Evolutionary conservation across 2,329 filamentous ascomycete genomes (phyloP).

Genomic region (Karstenula rhodostoma): DNA sequence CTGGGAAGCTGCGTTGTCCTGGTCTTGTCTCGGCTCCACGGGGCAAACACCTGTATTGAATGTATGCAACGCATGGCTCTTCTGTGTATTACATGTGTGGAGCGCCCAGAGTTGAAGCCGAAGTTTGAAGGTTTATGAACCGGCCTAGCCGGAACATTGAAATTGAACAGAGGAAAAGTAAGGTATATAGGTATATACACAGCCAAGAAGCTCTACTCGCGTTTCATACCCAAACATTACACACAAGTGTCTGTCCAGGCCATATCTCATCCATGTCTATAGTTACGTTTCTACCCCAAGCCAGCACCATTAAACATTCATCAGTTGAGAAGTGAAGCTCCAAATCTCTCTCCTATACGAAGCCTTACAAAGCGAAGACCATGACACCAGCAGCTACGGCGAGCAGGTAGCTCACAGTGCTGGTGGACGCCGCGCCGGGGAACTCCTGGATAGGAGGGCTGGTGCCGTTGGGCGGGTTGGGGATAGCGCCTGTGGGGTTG

Average conservation of each 20-base stretch:
- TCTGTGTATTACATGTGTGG: neutral
- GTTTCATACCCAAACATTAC: constrained; percentile 10
- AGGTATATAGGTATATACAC: constrained; percentile 14
- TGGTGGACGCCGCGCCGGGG: constrained; percentile 36
- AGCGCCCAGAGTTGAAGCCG: constrained; percentile 2
- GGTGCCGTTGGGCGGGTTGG: constrained; percentile 32
- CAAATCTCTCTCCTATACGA: neutral
- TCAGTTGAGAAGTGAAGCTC: neutral
- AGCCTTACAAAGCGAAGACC: constrained; percentile 36
- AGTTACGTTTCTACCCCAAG: neutral
- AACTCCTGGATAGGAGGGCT: constrained; percentile 32
- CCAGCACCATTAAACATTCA: constrained; percentile 13
- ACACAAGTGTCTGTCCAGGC: constrained; percentile 8
- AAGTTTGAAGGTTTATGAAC: neutral
- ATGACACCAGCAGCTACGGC: constrained; percentile 33
- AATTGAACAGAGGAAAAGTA: constrained; percentile 6
- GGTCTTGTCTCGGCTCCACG: neutral
- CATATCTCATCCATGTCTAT: constrained; percentile 11
- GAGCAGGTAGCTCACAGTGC: constrained; percentile 30
- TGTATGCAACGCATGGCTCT: neutral
- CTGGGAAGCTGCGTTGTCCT: neutral
- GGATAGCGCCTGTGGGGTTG: constrained; percentile 30
- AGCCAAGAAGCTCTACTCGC: neutral
- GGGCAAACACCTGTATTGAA: neutral
- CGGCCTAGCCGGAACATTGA: constrained; percentile 12